phyloP scores from a whole-genome alignment of 345 rosid genomes.

The Populus ilicifolia region DNA sequence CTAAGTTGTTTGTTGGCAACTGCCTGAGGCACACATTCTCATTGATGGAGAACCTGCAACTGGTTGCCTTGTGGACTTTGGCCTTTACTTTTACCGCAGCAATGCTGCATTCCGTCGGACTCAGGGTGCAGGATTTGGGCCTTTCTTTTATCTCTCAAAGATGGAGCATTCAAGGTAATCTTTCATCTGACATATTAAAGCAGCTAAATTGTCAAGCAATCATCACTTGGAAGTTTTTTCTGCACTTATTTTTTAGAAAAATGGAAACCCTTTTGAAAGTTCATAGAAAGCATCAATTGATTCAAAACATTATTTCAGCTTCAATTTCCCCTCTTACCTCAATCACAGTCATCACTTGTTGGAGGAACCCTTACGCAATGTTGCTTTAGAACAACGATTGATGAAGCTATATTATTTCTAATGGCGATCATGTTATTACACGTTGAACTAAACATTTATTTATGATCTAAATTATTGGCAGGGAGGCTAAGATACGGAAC shows the following conservation, averaged over 20 bases:
- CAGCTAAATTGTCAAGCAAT: not conserved
- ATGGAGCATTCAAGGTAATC: constrained; percentile 88
- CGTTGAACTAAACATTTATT: not conserved
- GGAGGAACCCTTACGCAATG: not conserved
- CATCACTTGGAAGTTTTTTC: not conserved
- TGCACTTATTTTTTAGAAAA: not conserved
- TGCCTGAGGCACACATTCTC: constrained; percentile 78
- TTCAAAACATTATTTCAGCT: not conserved
- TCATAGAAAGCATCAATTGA: too few relatives aligned
- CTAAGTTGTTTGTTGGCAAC: constrained; percentile 54
- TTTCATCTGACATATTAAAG: not conserved
- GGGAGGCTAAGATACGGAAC: constrained; percentile 97
- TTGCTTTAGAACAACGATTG: not conserved
- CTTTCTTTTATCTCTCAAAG: constrained; percentile 93
- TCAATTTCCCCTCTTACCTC: not conserved
- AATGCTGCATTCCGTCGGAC: constrained; percentile 51
- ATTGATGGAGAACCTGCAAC: constrained; percentile 83
- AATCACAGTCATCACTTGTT: not conserved
- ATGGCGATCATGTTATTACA: not conserved
- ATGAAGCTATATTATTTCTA: not conserved
- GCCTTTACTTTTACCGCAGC: constrained; percentile 87
- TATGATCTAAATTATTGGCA: constrained; percentile 26
- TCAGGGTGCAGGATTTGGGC: constrained; percentile 81
- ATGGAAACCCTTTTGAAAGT: not conserved
- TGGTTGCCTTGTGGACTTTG: constrained; percentile 88